Base-by-base conservation (phyloP, 163 green algal species). In the Scenedesmus sp. region DNA sequence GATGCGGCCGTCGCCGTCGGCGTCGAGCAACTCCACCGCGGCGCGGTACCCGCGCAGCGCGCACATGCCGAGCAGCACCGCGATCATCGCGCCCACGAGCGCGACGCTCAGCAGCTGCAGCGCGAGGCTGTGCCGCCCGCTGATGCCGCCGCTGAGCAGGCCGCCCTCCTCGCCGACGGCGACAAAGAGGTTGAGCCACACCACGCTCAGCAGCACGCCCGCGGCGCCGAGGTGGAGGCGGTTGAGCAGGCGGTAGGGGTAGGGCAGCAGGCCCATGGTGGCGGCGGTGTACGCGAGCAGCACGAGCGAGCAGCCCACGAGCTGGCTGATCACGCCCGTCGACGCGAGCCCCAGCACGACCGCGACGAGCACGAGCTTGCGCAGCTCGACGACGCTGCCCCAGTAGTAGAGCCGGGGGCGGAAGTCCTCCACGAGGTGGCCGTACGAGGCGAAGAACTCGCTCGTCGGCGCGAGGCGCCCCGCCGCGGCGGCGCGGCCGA, bases 181-280 rank as follows among this genome's bases (percentile, higher is more conserved):
- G 22, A 76, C 51, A 65, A 76, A 76, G 33, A 76, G 51, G 51
- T 76, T 76, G 1, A 76, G 51, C 67, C 67, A 76, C 2, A 76
- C 33, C 18, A 64, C 67, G 2, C 50, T 51, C 11, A 76, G 51
- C 67, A 76, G 26, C n/a, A 76, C 67, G 1, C 34, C 67, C 4
- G 31, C 67, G 42, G 50, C 45, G 4, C 33, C 34, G 0, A 76
- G 33, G 14, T 76, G 51, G 22, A 76, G n/a, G 9, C 67, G 31
- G 34, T 65, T 76, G 10, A 76, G 67, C 22, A 76, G 34, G 29
- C 67, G 48, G 47, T 75, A 75, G 5, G 65, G 65, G 29, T 75
- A 75, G 0, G 65, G 65, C 48, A 75, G 65, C n/a, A 76, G 33
- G 4, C 67, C 67, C 67, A 76, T 76, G 0, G 67, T 76, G 20